Evolutionary conservation across 2,329 filamentous ascomycete genomes (phyloP), one percentile per base, ranked within the genome.

Genomic region (Xylaria sp.): DNA sequence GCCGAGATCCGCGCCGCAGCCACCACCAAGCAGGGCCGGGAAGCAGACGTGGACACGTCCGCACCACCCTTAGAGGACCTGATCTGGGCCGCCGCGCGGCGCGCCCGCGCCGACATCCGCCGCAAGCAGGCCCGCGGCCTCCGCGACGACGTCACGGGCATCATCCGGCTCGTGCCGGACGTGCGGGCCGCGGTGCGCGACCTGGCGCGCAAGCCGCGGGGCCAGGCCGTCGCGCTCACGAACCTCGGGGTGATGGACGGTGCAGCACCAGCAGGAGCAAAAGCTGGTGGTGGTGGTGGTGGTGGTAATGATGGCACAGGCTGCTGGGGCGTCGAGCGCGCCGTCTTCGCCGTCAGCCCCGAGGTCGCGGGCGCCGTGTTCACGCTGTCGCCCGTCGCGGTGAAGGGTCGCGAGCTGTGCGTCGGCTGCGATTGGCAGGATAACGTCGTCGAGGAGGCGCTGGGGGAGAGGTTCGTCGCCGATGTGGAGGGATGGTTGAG

Each of bases 121-220:
- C 45, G 39, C 16, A 68, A 65, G 40, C 49, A 71, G 18, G 57
- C 66, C 13, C 22, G 46, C 1, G 66, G 67, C 16, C 56, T 68
- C 39, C 64, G 57, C 39, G 72, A 74, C 57, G 70, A 73, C 57
- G 4, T 66, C 21, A 56, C 70, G 13, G 69, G 71, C 7, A 24
- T 70, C n/a, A 65, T 70, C 57, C 68, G 68, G 60, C 57, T 60
- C 18, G 43, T 63, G 9, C 18, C 21, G 7, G 56, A 63, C 46
- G 61, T 44, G 51, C 46, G 56, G 2, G 9, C 24, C 5, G 38
- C 57, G 24, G 21, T 57, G 20, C 52, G 54, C 17, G 42, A 59
- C 13, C 41, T 40, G 24, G 17, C 38, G 6, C 50, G 44, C 18
- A 53, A 57, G 40, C 59, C 61, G 8, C 50, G 61, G 9, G n/a